Base-by-base conservation (phyloP, 345 rosid species). In the Kernera saxatilis region DNA sequence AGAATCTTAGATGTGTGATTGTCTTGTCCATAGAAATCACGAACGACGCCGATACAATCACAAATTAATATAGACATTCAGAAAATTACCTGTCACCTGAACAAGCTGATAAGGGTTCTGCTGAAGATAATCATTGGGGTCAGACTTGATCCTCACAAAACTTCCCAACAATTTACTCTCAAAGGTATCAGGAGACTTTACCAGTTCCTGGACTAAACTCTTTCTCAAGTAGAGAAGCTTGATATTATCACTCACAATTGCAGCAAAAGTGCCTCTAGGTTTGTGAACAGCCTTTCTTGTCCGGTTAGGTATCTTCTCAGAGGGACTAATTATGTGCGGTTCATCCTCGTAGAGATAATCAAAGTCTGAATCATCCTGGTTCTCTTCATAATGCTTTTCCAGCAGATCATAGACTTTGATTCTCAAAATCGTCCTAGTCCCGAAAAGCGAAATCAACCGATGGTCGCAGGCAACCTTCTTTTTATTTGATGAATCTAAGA, bases 131-230 rank as follows among this genome's bases (percentile, higher is more conserved):
- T 87, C 87, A 77, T 83, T 67, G 1, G 93, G 95, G 54, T 90
- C 98, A 41, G 91, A 71, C 73, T 82, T 92, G 23, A 87, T 79
- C 81, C 93, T 83, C 33, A 88, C 87, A 77, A 88, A 82, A 75
- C 96, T 85, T 55, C 86, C 88, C 40, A 86, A 58, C 46, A 92
- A 53, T 68, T 90, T 89, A 35, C 41, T 39, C 77, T 86, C 86
- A 25, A 85, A 89, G 4, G 65, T 77, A 11, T 82, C 82, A 46
- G 69, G 78, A 43, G 78, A 81, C 75, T 86, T 79, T 3, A 77
- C 11, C 50, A 90, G 87, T 44, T 84, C 80, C 73, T 70, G 72
- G 51, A 90, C 87, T 40, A 90, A 80, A 80, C 88, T 87, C 83
- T 74, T 87, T 64, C 79, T 93, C 79, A 93, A 73, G 79, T 87